Percentiles rank a stretch among this genome's conserved stretches.
Conservation (phyloP, 331 rosid species). For the Quercus phellos region DNA sequence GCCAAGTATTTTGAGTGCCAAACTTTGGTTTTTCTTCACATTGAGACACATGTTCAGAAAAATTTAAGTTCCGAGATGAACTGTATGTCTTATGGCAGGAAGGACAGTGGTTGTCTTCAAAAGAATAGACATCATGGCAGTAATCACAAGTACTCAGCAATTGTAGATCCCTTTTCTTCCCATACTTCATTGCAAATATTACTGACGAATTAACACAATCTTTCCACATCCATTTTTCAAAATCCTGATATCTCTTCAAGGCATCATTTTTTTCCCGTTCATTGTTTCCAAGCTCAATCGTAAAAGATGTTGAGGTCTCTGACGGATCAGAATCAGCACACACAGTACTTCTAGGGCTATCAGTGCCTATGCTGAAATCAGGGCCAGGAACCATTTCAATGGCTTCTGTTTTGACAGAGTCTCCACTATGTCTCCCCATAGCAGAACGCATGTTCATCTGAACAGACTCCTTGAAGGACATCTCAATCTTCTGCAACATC, state of each 20-base stretch:
- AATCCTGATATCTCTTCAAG: constrained; percentile 55
- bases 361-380: constrained; percentile 24
- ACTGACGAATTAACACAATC: constrained; percentile 45
- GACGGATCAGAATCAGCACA: constrained; percentile 37
- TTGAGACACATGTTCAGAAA: constrained; percentile 31
- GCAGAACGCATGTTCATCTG: constrained; percentile 27
- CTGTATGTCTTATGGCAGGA: constrained; percentile 38
- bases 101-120: constrained; percentile 35
- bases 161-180: constrained; percentile 42
- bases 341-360: constrained; percentile 29
- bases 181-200: constrained; percentile 45
- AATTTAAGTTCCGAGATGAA: constrained; percentile 25
- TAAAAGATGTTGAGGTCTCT: constrained; percentile 54
- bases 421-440: constrained; percentile 26
- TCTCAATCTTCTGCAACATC: constrained; percentile 54
- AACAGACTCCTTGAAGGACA: constrained; percentile 50
- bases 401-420: constrained; percentile 26
- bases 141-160: constrained; percentile 43
- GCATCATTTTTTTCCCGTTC: constrained; percentile 42
- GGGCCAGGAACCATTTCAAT: constrained; percentile 18
- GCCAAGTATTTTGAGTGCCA: background rate
- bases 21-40: constrained; percentile 30
- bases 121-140: constrained; percentile 40
- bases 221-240: constrained; percentile 64
- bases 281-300: constrained; percentile 51